Evolutionary conservation across 1,139 yeast genomes (phyloP).

Genomic region (Nematodospora anomalae): DNA sequence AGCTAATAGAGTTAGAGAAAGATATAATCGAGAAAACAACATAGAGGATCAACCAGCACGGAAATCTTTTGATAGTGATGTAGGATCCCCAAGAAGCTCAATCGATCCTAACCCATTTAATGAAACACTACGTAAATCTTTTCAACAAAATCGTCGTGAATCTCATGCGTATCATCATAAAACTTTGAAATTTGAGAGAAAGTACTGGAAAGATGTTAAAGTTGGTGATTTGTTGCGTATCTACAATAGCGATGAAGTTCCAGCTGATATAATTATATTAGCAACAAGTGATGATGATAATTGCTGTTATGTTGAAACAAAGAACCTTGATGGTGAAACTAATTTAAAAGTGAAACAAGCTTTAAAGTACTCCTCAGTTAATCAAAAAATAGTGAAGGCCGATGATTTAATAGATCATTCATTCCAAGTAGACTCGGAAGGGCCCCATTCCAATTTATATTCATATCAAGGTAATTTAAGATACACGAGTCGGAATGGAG

Average conservation of each 20-base stretch:
- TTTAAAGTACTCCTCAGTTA: constrained; percentile 40
- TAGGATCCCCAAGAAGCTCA: constrained; percentile 20
- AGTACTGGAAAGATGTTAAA: constrained; percentile 53
- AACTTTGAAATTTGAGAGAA: constrained; percentile 31
- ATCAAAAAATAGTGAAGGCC: constrained; percentile 37
- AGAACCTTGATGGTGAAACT: constrained; percentile 62
- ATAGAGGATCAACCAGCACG: constrained; percentile 19
- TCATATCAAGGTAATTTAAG: constrained; percentile 54
- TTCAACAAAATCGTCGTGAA: constrained; percentile 18
- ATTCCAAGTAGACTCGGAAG: constrained; percentile 52
- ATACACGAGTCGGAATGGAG: constrained; percentile 26
- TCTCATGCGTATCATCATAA: constrained; percentile 15
- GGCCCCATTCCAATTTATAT: constrained; percentile 56
- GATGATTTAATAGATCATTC: constrained; percentile 42
- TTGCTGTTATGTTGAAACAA: constrained; percentile 58
- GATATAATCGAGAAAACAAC: constrained; percentile 11
- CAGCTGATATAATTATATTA: constrained; percentile 54
- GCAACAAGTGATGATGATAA: constrained; percentile 55
- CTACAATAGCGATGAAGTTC: constrained; percentile 56
- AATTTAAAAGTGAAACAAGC: constrained; percentile 56
- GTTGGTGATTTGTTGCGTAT: constrained; percentile 57
- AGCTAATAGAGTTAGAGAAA: constrained; percentile 30
- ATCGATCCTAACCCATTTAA: constrained; percentile 23
- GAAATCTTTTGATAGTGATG: constrained; percentile 38
- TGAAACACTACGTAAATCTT: constrained; percentile 23